Evolutionary conservation across 169 alveolate genomes (phyloP), one percentile per base, ranked within the genome.

Genomic region (Besnoitia besnoiti): DNA sequence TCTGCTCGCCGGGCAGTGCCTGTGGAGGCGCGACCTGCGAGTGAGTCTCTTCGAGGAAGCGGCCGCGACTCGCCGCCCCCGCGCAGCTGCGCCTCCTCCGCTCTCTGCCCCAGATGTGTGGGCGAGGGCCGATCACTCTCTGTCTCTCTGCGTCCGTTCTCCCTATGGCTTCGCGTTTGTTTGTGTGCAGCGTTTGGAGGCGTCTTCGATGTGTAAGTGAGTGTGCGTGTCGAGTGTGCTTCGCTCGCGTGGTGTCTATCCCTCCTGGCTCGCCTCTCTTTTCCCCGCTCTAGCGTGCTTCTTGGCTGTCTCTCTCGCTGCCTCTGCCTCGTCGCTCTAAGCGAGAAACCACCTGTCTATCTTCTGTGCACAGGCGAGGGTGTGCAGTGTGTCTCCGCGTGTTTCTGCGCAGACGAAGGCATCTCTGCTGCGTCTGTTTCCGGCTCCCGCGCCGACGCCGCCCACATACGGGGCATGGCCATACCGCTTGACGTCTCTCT

Each of bases 21-120:
- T 77, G 5, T 77, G 87, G 87, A 19, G 59, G 59, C n/a, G 21
- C 37, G 87, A 77, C 55, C 59, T 77, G 24, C 87, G 87, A 40
- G 87, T 77, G 40, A 39, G 55, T 3, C 44, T 55, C 24, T 16
- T 19, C 24, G 4, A 5, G n/a, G 3, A 55, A 19, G 67, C 77
- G 5, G 77, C 35, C 30, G 77, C 77, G 33, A 10, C 14, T 61
- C 12, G 77, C 33, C 21, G 10, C 77, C 10, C 40, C 37, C 40
- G 14, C 40, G 77, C 33, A 10, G 77, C 40, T n/a, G 37, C 40
- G 35, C 5, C 35, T 8, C 40, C 37, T 19, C 77, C 80, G 44
- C 44, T 67, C 42, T 30, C 80, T 55, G 67, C 67, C 67, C 3
- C 24, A 21, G 1, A 5, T 55, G 67, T 0, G 67, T 55, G 12